These are phyloP conservation scores for Colletotrichum neosansevieriae DNA, from an alignment of 2,329 filamentous ascomycete species.

Conservation along the genomic window DNA sequence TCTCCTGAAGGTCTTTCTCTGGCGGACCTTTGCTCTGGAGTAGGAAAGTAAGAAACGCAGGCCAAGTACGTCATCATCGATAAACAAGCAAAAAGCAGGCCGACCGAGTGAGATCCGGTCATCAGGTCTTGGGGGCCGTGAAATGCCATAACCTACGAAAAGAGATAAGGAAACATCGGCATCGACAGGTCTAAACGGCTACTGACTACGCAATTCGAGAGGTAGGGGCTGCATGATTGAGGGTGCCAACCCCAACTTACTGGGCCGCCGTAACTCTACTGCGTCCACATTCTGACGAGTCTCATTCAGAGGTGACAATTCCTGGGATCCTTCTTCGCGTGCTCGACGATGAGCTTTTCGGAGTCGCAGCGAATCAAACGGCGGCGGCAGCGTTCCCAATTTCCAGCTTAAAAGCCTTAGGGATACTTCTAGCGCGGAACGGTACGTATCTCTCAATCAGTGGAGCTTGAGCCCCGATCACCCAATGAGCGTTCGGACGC, in stretches of 20 bases:
- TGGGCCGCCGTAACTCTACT: not conserved
- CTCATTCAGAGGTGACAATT: not conserved
- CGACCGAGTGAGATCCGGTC: not conserved
- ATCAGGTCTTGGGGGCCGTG: not conserved
- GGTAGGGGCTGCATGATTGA: slow-evolving; percentile 15
- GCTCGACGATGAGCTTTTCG: not conserved
- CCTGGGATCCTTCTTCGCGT: too few relatives aligned
- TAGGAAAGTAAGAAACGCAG: slow-evolving; percentile 3
- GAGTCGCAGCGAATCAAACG: slow-evolving; percentile 14
- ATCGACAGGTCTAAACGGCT: not conserved
- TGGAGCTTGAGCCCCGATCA: not conserved
- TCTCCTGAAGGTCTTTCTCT: not conserved
- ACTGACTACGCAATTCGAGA: slow-evolving; percentile 1
- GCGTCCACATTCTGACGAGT: not conserved
- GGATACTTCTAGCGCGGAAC: not conserved
- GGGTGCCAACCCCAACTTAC: slow-evolving; percentile 6
- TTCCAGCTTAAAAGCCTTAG: slow-evolving; percentile 17
- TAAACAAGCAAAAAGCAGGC: not conserved
- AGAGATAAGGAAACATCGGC: not conserved
- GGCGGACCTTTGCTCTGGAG: slow-evolving; percentile 4
- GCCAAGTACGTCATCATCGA: not conserved
- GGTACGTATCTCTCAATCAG: not conserved
- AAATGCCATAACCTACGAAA: not conserved
- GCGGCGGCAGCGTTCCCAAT: slow-evolving; percentile 7
- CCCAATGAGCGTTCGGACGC: slow-evolving; percentile 26